Percentiles rank a stretch among this genome's conserved stretches.
Evolutionary conservation across 352 stramenopile genomes (phyloP).

Genomic region (Phytophthora pluvialis): DNA sequence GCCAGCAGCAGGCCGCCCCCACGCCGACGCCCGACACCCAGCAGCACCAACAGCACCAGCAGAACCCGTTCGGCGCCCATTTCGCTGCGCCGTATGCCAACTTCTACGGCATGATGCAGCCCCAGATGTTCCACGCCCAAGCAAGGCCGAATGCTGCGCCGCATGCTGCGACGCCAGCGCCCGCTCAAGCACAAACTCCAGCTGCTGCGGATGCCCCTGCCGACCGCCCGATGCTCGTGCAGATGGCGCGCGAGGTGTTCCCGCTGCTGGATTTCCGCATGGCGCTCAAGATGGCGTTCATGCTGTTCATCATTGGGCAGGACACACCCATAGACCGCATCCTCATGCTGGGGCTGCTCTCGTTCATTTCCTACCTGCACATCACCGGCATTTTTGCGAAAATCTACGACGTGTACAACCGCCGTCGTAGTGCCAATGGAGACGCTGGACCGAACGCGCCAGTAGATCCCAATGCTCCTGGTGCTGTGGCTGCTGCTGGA

Average conservation of each 20-base stretch:
- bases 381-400: conserved; percentile 87
- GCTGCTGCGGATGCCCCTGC: conserved; percentile 23
- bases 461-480: conserved; percentile 26
- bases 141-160: conserved; percentile 9
- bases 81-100: conserved; percentile 41
- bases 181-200: conserved; percentile 6
- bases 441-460: conserved; percentile 19
- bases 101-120: conserved; percentile 42
- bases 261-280: conserved; percentile 77
- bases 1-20: conserved; percentile 13
- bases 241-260: conserved; percentile 63
- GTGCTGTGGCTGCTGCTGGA: conserved; percentile 22
- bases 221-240: conserved; percentile 38
- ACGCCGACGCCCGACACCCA: conserved; percentile 2
- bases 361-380: conserved; percentile 81
- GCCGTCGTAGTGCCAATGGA: conserved; percentile 36
- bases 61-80: conserved; percentile 22
- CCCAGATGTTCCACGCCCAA: conserved; percentile 36
- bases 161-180: conserved; percentile 13
- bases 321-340: conserved; percentile 80
- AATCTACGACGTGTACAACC: conserved; percentile 75
- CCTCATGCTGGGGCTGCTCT: conserved; percentile 75
- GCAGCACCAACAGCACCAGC: conserved; percentile 17
- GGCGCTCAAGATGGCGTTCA: conserved; percentile 88
- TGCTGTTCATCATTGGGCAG: conserved; percentile 90